Evolutionary conservation across 2,329 filamentous ascomycete genomes (phyloP), one percentile per base, ranked within the genome.

Genomic region (Chrysoporthe puriensis): DNA sequence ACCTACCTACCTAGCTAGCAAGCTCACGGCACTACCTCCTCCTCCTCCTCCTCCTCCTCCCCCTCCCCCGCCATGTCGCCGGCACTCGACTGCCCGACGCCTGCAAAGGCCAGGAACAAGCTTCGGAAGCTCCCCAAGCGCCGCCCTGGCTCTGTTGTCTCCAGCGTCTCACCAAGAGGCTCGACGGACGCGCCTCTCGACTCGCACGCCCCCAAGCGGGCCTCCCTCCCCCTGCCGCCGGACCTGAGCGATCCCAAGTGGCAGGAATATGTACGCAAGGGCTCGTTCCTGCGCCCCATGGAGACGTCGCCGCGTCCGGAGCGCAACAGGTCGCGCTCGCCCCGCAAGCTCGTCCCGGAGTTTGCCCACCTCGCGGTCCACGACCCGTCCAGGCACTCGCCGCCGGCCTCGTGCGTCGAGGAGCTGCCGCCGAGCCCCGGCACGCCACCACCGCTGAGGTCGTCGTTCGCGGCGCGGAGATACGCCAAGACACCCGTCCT

Each of bases 401-500:
- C 71, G 32, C 68, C 73, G 14, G 70, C 64, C 8, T 67, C 70
- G 48, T 68, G 72, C 34, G 62, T 72, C 57, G 50, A 54, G 61
- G 71, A 68, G 63, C 61, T 42, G 16, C 67, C 65, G 9, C 46
- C 32, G 7, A 13, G n/a, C 16, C n/a, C 40, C 18, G n/a, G 40
- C 21, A 72, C 72, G 62, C 71, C 67, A 63, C 61, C 42, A 18
- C 63, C 64, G 8, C 40, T 56, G 8, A 71, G 75, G 1, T 65
- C 70, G 2, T 65, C 71, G 6, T 77, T 76, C 2, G 74, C 74
- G 7, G 78, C 79, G 71, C 79, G 83, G 66, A 80, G 82, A 42
- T 81, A 82, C 63, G 82, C 83, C 50, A 86, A 86, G 73, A 86
- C 84, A 1, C 84, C 84, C 0, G 82, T 86, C 32, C 79, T 79